Evolutionary conservation across 352 stramenopile species (phyloP), one percentile per base, ranked within the genome.

Genomic region (Pythium aristosporum): DNA sequence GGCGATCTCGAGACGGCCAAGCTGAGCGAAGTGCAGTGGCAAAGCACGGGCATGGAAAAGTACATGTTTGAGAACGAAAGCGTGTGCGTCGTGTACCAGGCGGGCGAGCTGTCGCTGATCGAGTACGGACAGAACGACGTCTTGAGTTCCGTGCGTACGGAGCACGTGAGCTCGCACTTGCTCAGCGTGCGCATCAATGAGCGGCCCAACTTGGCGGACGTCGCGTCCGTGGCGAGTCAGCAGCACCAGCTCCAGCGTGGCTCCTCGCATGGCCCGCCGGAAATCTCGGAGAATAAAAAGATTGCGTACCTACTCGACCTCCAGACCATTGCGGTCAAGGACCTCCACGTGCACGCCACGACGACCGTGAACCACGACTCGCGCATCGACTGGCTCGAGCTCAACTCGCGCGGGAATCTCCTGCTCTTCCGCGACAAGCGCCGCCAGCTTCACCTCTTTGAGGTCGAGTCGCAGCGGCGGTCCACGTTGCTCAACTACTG

Each of bases 91-190:
- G 77, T 98, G 11, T 98, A 96, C 69, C 79, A 95, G 52, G 89
- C 90, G 0, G 94, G 95, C 18, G 94, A 98, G 65, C 73, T 98
- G 9, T 90, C 84, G 43, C 73, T 98, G 0, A 92, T 98, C 56
- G 95, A 98, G 71, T 98, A 98, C 52, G 95, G 94, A 2, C 74
- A 93, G 34, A 97, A 98, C 61, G 94, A 98, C 37, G 74, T 98
- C 8, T 70, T 98, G 4, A 91, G 87, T 11, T 95, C 80, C 1
- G 88, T 98, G 57, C 78, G 92, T 15, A 98, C 94, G 10, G 91
- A 98, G 67, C 87, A 97, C 65, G 67, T 97, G 49, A 97, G 79
- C 34, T 80, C 84, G n/a, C 91, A 98, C 56, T 68, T 98, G 46
- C 82, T 98, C 16, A 97, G 88, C 57, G 88, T 98, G 18, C 80